Conservation (phyloP, 2,329 filamentous ascomycete species). For the Xylaria sp. region DNA sequence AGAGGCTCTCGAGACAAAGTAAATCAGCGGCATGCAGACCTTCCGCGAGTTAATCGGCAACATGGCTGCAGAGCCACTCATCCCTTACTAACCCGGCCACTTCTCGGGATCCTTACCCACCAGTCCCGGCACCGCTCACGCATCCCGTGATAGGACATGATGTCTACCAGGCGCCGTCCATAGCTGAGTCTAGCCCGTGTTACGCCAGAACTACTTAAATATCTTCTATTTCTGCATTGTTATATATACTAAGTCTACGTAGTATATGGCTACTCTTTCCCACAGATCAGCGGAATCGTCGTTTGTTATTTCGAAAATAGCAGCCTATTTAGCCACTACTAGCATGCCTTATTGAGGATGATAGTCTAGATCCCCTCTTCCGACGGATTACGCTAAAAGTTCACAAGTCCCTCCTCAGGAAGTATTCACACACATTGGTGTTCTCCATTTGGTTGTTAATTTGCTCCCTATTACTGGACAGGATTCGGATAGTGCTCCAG, state of each 20-base stretch:
- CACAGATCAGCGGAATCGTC: neutral
- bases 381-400: neutral
- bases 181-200: neutral
- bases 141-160: neutral
- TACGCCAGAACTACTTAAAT: neutral
- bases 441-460: slow-evolving; percentile 1
- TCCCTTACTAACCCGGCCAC: neutral
- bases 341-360: neutral
- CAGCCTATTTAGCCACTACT: neutral
- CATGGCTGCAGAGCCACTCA: too few relatives aligned
- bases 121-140: neutral
- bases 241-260: neutral
- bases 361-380: neutral
- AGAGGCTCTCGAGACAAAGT: neutral
- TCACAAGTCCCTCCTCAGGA: neutral
- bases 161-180: neutral
- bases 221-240: neutral
- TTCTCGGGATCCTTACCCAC: neutral
- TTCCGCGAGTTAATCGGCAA: neutral
- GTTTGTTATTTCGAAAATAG: neutral
- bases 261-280: neutral
- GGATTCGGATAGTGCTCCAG: neutral
- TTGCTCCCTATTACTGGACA: slow-evolving; percentile 4
- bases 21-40: neutral
- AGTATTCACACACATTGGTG: neutral